Evolutionary conservation across 2,329 filamentous ascomycete genomes (phyloP).

Genomic region (Microcyclospora tardicrescens): DNA sequence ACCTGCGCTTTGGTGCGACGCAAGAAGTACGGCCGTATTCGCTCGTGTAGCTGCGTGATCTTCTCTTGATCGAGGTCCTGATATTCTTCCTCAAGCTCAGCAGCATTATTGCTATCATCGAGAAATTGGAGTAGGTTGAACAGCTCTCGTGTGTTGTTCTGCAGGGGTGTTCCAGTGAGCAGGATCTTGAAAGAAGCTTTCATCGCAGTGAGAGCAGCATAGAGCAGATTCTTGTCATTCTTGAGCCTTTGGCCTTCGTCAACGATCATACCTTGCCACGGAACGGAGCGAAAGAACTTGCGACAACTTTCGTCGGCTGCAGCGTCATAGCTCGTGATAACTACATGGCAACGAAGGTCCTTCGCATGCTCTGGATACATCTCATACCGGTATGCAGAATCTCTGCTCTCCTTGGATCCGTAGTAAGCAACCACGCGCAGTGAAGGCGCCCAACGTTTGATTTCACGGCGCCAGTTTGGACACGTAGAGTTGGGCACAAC

Average conservation of each 20-base stretch:
- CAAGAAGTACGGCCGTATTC: constrained; percentile 62
- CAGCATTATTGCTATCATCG: constrained; percentile 58
- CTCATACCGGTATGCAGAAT: constrained; percentile 68
- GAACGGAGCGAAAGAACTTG: constrained; percentile 53
- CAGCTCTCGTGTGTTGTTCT: constrained; percentile 88
- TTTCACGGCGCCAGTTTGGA: constrained; percentile 93
- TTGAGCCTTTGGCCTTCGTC: constrained; percentile 94
- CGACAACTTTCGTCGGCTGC: constrained; percentile 64
- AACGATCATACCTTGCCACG: constrained; percentile 79
- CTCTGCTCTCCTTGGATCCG: constrained; percentile 60
- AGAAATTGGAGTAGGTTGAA: constrained; percentile 97
- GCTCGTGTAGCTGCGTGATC: constrained; percentile 63
- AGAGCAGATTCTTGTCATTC: constrained; percentile 76
- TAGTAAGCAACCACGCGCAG: constrained; percentile 88
- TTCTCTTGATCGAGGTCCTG: constrained; percentile 70
- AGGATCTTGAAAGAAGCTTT: constrained; percentile 73
- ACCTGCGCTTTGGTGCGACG: constrained; percentile 82
- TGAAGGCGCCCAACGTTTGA: constrained; percentile 82
- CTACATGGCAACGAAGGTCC: constrained; percentile 74
- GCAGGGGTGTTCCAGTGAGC: constrained; percentile 77
- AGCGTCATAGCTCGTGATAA: constrained; percentile 90
- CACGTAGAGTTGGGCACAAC: constrained; percentile 93
- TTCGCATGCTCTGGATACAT: constrained; percentile 56
- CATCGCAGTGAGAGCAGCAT: constrained; percentile 58
- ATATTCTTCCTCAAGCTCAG: constrained; percentile 61